Evolutionary conservation across 2,329 filamentous ascomycete species (phyloP).

Genomic region (Neobulgaria alba): DNA sequence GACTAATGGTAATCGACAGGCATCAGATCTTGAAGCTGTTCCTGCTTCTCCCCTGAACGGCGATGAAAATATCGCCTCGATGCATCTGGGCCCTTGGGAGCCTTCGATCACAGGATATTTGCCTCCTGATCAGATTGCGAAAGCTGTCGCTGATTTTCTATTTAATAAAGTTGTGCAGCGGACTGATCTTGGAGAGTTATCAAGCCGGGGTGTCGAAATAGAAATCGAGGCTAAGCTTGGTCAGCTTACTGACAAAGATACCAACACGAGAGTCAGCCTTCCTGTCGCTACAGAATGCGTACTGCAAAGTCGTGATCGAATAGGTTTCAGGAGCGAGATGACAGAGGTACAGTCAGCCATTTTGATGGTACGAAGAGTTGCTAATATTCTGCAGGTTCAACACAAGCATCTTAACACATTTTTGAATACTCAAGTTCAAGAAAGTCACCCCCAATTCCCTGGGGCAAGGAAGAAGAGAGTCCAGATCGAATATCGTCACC

Average conservation of each 20-base stretch:
- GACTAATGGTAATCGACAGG: conserved; percentile 21
- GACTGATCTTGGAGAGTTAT: conserved; percentile 55
- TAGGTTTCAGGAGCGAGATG: conserved; percentile 82
- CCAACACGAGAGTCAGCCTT: conserved; percentile 58
- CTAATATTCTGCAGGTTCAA: conserved; percentile 48
- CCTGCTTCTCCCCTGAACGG: conserved; percentile 5
- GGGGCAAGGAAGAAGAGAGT: conserved; percentile 37
- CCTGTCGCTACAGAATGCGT: conserved; percentile 64
- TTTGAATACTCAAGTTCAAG: conserved; percentile 60
- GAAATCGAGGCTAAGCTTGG: conserved; percentile 96
- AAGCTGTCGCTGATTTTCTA: conserved; percentile 71
- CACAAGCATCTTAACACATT: conserved; percentile 79
- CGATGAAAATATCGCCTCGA: conserved; percentile 12
- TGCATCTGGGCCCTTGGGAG: conserved; percentile 50
- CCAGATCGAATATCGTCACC: conserved; percentile 71
- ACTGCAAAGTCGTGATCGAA: conserved; percentile 49
- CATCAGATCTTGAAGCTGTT: conserved; percentile 6
- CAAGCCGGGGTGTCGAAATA: conserved; percentile 60
- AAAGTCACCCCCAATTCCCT: conserved; percentile 47
- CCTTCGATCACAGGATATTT: conserved; percentile 59
- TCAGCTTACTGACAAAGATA: conserved; percentile 65
- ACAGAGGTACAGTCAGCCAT: conserved; percentile 72
- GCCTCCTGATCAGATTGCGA: conserved; percentile 67
- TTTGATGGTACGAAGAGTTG: too few relatives aligned
- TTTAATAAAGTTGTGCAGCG: conserved; percentile 62